Conservation (phyloP, 2,329 filamentous ascomycete genomes). For the Thermothelomyces thermophilus region DNA sequence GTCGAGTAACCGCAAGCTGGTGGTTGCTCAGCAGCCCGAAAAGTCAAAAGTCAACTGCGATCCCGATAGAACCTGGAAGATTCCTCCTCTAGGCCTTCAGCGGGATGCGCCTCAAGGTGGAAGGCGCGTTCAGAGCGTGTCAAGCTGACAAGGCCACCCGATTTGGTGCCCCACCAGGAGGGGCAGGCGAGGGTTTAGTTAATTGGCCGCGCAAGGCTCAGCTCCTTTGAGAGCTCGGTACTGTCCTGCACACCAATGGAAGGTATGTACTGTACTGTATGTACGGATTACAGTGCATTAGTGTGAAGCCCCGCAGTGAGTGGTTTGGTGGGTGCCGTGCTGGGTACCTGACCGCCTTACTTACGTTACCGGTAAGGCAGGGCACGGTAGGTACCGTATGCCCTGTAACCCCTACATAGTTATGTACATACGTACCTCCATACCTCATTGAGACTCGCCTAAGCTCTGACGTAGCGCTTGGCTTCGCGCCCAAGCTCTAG, state of each 20-base stretch:
- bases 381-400: too few relatives aligned
- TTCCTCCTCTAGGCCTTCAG: background rate
- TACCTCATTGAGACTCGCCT: too few relatives aligned
- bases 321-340: background rate
- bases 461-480: constrained; percentile 28
- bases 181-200: constrained; percentile 13
- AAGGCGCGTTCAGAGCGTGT: constrained; percentile 13
- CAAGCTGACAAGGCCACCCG: constrained; percentile 9
- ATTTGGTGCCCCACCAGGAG: too few relatives aligned
- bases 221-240: too few relatives aligned
- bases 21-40: background rate
- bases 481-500: constrained; percentile 10
- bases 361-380: too few relatives aligned
- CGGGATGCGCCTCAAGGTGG: constrained; percentile 1
- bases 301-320: constrained; percentile 12
- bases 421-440: too few relatives aligned
- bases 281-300: too few relatives aligned
- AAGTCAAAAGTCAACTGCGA: background rate
- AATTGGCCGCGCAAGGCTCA: constrained; percentile 24
- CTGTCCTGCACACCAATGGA: too few relatives aligned
- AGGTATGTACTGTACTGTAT: too few relatives aligned
- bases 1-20: too few relatives aligned
- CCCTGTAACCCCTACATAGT: too few relatives aligned
- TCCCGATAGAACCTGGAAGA: background rate
- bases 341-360: too few relatives aligned